Evolutionary conservation across 2,329 filamentous ascomycete species (phyloP), one percentile per base, ranked within the genome.

Genomic region (Chaetomiaceae sp.): DNA sequence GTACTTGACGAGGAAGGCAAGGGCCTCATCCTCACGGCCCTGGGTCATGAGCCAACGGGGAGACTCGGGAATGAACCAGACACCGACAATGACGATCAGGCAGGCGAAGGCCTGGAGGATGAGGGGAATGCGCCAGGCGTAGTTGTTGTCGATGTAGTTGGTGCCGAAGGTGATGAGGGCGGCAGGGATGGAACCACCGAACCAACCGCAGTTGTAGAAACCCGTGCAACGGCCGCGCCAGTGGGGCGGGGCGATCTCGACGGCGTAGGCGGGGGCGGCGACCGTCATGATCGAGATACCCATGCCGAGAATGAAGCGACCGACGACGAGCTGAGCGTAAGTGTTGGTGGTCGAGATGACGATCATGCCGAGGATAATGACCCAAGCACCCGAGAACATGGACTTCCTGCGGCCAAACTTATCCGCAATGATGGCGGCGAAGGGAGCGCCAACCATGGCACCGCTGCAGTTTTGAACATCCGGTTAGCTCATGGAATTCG

Each of bases 141-240:
- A 75, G 63, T 75, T 61, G 62, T 55, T 74, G 33, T 65, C 46
- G 49, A 78, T 74, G 34, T 61, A 65, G 55, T 71, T 71, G 60
- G 65, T 69, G 23, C 73, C 75, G 51, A 70, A 78, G n/a, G 73
- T 74, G 31, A 78, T 64, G 31, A 70, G 67, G 12, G 75, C 72
- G 1, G 75, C 75, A 3, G 74, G 73, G 35, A 78, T 77, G 37
- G 70, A 67, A 43, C 75, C 75, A 35, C 73, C 73, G 46, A 76
- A 77, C 72, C 73, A 77, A 48, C 74, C 74, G 49, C 73, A 76
- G 65, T 78, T 78, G 61, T 77, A 78, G 64, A 78, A 68, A 25
- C 69, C 68, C 16, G 71, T 71, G 58, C 69, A 71, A 40, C 73
- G 73, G 17, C 74, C 74, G 52, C 74, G 70, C 74, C 74, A 75